Percentiles rank a stretch among this genome's conserved stretches.
Conservation (phyloP, 2,329 filamentous ascomycete species). For the Penicillium sp. region DNA sequence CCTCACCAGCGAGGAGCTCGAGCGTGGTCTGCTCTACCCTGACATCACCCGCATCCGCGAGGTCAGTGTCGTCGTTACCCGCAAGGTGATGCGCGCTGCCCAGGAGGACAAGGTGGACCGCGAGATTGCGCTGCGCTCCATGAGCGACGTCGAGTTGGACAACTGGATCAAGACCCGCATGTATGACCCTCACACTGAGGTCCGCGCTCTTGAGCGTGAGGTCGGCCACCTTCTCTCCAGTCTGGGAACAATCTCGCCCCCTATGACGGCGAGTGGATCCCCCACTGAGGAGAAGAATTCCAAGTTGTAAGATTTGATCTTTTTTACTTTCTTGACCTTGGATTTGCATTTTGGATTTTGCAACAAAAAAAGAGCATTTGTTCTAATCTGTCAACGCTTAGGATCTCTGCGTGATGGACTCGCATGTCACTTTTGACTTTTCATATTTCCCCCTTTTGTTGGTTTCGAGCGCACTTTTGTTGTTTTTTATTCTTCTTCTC, state of each 20-base stretch:
- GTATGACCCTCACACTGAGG: conserved; percentile 52
- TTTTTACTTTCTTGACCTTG: conserved; percentile 5
- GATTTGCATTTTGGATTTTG: background rate
- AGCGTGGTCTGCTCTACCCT: conserved; percentile 84
- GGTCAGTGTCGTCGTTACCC: conserved; percentile 79
- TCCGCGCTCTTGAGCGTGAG: conserved; percentile 48
- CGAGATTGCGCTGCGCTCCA: conserved; percentile 44
- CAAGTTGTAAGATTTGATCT: conserved; percentile 34
- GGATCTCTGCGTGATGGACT: conserved; percentile 20
- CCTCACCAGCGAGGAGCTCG: conserved; percentile 77
- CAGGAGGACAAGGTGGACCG: conserved; percentile 72
- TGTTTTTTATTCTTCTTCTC: background rate
- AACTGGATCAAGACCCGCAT: conserved; percentile 51
- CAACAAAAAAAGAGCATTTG: background rate
- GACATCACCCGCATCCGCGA: conserved; percentile 88
- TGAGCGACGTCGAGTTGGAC: conserved; percentile 47
- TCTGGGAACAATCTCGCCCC: conserved; percentile 27
- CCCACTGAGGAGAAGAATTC: conserved; percentile 35
- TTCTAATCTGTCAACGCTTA: conserved; percentile 20
- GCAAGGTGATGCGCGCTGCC: conserved; percentile 90
- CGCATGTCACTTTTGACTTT: conserved; percentile 1
- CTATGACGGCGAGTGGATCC: conserved; percentile 24
- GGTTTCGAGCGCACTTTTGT: conserved; percentile 21
- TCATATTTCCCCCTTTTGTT: conserved; percentile 4
- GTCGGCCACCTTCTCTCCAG: conserved; percentile 45